These are phyloP conservation scores for Theobroma cacao DNA, from an alignment of 345 rosid species.

Conservation along the genomic window DNA sequence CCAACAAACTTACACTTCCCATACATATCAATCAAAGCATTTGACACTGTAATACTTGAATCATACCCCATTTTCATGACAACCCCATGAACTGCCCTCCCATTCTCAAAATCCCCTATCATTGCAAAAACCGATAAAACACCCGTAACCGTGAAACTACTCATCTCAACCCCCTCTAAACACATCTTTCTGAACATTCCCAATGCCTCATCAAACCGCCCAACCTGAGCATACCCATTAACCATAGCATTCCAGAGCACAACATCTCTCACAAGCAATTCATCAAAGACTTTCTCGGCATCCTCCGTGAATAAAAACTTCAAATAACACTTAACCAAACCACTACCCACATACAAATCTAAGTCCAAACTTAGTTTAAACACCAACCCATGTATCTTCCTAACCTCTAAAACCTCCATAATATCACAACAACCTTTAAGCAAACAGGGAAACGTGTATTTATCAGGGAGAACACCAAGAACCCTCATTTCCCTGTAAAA, in stretches of 20 bases:
- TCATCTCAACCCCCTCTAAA: conserved; percentile 31
- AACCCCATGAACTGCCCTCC: conserved; percentile 47
- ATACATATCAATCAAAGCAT: conserved; percentile 60
- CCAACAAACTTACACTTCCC: conserved; percentile 51
- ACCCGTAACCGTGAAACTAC: conserved; percentile 48
- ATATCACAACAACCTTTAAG: conserved; percentile 47
- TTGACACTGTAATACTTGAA: conserved; percentile 31
- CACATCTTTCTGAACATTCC: conserved; percentile 39
- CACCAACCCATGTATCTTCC: conserved; percentile 50
- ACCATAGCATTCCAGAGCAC: conserved; percentile 72
- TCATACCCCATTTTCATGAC: conserved; percentile 43
- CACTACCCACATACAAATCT: conserved; percentile 53
- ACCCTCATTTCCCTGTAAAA: conserved; percentile 43
- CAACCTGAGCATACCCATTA: conserved; percentile 51
- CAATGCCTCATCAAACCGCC: conserved; percentile 43
- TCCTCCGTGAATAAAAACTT: conserved; percentile 36
- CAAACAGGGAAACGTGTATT: conserved; percentile 59
- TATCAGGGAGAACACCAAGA: conserved; percentile 47
- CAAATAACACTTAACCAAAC: conserved; percentile 38
- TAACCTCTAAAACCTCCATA: conserved; percentile 40
- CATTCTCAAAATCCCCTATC: conserved; percentile 36
- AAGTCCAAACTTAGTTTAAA: conserved; percentile 53
- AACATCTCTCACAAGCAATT: conserved; percentile 48
- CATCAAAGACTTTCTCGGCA: conserved; percentile 55
- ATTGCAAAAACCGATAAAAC: conserved; percentile 45